Evolutionary conservation across 75 land plant species (phyloP).

Genomic region (Chamaecyparis obtusa): DNA sequence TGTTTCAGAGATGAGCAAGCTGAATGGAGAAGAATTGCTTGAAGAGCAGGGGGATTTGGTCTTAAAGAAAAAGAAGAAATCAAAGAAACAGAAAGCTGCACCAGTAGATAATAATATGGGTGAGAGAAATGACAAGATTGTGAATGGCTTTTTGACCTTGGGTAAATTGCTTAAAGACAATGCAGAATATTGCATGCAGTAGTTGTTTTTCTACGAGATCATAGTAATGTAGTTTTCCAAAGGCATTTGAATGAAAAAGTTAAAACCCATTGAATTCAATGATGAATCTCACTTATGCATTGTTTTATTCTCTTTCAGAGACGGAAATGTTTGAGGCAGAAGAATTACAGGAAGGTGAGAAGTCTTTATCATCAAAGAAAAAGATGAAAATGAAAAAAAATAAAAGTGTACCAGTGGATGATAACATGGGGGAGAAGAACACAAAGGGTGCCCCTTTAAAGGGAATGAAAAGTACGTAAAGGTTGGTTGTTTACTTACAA

Average conservation of each 20-base stretch:
- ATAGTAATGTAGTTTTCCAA: not conserved
- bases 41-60: not conserved
- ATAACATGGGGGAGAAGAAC: not conserved
- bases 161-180: not conserved
- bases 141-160: not conserved
- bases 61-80: not conserved
- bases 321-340: not conserved
- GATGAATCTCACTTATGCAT: not conserved
- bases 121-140: not conserved
- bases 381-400: not conserved
- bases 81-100: not conserved
- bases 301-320: not conserved
- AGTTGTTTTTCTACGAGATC: not conserved
- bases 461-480: constrained; percentile 12
- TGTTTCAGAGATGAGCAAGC: not conserved
- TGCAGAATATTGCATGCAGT: not conserved
- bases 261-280: not conserved
- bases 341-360: not conserved
- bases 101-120: not conserved
- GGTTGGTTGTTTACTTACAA: constrained; percentile 2
- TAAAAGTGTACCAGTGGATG: not conserved
- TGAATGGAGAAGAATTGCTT: not conserved
- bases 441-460: not conserved
- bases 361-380: not conserved
- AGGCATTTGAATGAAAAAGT: not conserved